Evolutionary conservation across 108 stramenopile species (phyloP).

Genomic region (Parietichytrium sp.): DNA sequence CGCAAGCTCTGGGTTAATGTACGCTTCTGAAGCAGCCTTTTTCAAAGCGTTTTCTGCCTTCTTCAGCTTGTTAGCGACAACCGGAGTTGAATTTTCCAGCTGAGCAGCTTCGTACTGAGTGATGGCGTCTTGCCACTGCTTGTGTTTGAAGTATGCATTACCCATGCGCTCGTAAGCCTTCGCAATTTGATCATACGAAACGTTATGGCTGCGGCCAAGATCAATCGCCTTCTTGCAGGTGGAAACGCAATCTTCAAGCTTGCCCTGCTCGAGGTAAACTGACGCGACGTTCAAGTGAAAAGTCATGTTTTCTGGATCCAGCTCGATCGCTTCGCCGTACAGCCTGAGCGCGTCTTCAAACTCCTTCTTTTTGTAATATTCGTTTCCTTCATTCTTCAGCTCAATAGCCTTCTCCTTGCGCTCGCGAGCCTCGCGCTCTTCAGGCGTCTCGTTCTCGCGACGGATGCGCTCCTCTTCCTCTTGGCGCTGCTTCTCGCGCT

Average conservation of each 20-base stretch:
- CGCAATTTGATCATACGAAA: conserved; percentile 87
- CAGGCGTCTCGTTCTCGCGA: conserved; percentile 61
- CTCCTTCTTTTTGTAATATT: conserved; percentile 84
- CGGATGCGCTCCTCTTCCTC: conserved; percentile 4
- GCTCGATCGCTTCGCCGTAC: conserved; percentile 87
- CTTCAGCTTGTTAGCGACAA: conserved; percentile 65
- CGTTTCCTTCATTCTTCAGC: conserved; percentile 87
- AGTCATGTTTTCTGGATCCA: conserved; percentile 92
- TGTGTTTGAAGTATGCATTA: conserved; percentile 86
- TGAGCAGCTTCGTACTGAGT: conserved; percentile 80
- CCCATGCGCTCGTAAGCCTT: conserved; percentile 88
- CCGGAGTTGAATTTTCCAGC: conserved; percentile 64
- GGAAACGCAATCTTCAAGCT: conserved; percentile 80
- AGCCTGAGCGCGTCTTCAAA: conserved; percentile 91
- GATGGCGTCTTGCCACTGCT: conserved; percentile 82
- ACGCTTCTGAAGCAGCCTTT: conserved; percentile 79
- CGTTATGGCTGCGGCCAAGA: conserved; percentile 80
- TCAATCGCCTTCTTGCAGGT: conserved; percentile 81
- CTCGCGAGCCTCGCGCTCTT: conserved; percentile 77
- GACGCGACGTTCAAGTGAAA: conserved; percentile 93
- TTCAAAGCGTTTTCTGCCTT: conserved; percentile 86
- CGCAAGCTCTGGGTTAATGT: conserved; percentile 91
- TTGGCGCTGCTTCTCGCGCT: neutral
- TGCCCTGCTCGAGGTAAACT: conserved; percentile 84
- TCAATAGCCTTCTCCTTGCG: conserved; percentile 69